Conservation (phyloP, 345 rosid species). For the Euphorbia pulcherrima region DNA sequence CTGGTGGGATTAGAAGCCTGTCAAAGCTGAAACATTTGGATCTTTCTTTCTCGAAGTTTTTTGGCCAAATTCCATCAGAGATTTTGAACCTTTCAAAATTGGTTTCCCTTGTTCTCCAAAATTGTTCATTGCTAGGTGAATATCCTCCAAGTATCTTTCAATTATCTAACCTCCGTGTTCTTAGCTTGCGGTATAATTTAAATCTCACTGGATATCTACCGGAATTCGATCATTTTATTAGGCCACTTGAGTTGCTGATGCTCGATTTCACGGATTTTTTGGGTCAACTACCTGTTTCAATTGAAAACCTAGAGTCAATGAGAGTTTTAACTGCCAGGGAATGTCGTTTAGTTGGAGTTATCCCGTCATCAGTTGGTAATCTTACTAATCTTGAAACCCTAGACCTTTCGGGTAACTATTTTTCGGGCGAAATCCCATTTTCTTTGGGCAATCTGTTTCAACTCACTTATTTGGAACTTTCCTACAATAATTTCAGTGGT, state of each 20-base stretch:
- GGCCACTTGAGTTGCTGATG: too few relatives aligned
- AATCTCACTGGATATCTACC: too few relatives aligned
- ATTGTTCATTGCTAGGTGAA: too few relatives aligned
- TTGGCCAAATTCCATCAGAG: constrained; percentile 18
- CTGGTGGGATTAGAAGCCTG: background rate
- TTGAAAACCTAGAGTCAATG: background rate
- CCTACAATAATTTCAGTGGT: background rate
- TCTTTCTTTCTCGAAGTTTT: constrained; percentile 3
- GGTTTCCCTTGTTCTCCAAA: background rate
- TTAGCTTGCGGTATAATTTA: too few relatives aligned
- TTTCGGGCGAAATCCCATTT: background rate
- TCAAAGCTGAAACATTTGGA: constrained; percentile 2
- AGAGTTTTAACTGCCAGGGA: too few relatives aligned
- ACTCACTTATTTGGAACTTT: background rate
- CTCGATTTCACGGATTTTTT: too few relatives aligned
- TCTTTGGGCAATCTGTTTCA: background rate
- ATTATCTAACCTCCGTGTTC: too few relatives aligned
- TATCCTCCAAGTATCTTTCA: too few relatives aligned
- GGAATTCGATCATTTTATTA: too few relatives aligned
- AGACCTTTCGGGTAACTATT: background rate
- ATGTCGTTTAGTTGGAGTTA: too few relatives aligned
- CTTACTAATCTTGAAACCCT: background rate
- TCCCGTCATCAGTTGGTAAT: too few relatives aligned
- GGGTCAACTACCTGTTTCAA: too few relatives aligned
- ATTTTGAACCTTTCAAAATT: constrained; percentile 1